These are phyloP conservation scores for Alnus glutinosa DNA, from an alignment of 306 rosid species.

Conservation along the genomic window DNA sequence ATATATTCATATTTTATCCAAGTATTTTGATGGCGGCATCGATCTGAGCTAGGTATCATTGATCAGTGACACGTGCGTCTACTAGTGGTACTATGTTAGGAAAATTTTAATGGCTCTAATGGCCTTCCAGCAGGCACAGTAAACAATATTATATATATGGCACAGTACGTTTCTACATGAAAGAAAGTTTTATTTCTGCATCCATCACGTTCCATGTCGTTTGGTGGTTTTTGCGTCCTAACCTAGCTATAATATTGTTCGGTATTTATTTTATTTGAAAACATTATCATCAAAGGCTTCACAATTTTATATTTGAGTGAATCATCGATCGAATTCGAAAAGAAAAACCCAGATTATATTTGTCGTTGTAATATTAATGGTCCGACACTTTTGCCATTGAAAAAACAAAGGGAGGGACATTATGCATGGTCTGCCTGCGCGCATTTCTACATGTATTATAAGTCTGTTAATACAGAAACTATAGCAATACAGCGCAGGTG, in stretches of 20 bases:
- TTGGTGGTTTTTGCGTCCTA: no score
- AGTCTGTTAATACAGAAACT: background rate
- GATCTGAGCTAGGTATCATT: slow-evolving; percentile 23
- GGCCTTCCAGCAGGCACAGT: no score
- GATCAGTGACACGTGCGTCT: slow-evolving; percentile 31
- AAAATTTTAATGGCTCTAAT: no score
- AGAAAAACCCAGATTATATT: background rate
- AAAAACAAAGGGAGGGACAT: no score
- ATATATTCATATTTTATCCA: slow-evolving; percentile 10
- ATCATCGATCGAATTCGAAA: no score
- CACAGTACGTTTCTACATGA: no score
- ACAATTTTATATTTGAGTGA: background rate
- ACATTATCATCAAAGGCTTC: background rate
- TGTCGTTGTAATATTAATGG: background rate
- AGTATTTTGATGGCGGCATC: slow-evolving; percentile 36
- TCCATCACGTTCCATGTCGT: no score
- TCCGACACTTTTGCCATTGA: background rate
- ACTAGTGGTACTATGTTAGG: background rate
- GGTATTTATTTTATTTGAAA: no score
- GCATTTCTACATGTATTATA: background rate
- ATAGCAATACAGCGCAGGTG: no score
- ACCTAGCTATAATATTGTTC: no score
- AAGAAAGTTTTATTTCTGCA: no score
- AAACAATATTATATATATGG: no score
- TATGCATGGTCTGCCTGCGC: background rate